phyloP scores from a whole-genome alignment of 805 yeast genomes.

The Metschnikowia gelsemii region DNA sequence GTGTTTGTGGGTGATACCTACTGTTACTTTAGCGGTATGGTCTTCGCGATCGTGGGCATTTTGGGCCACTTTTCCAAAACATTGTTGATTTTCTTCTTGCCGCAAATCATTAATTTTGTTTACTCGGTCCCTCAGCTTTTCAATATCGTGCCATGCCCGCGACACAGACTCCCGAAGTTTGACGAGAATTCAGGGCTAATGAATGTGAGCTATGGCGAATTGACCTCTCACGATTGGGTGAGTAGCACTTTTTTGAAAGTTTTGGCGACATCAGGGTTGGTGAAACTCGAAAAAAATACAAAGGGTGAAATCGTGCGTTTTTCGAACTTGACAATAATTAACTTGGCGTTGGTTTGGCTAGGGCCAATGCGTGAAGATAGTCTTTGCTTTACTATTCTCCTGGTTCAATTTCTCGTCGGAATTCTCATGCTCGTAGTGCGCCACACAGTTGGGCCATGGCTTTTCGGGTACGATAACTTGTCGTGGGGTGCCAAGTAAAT shows the following conservation, averaged over 20 bases:
- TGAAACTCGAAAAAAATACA: conserved; percentile 34
- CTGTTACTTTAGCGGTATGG: conserved; percentile 98
- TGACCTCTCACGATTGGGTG: conserved; percentile 29
- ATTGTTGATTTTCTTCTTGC: conserved; percentile 76
- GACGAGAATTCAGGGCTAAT: conserved; percentile 65
- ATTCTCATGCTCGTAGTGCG: conserved; percentile 64
- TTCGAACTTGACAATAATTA: conserved; percentile 86
- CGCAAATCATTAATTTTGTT: conserved; percentile 86
- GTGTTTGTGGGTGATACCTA: conserved; percentile 98
- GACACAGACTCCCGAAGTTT: conserved; percentile 88
- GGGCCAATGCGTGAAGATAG: conserved; percentile 89
- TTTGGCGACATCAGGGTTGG: conserved; percentile 50
- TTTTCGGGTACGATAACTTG: conserved; percentile 88
- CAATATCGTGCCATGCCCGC: conserved; percentile 85
- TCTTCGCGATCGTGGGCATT: conserved; percentile 94
- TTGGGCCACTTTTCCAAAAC: conserved; percentile 96
- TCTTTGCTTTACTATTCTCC: conserved; percentile 60
- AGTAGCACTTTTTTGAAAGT: conserved; percentile 36
- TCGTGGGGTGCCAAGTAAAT: conserved; percentile 40
- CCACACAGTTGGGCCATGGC: conserved; percentile 79
- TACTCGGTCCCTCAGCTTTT: conserved; percentile 93
- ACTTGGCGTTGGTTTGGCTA: conserved; percentile 74
- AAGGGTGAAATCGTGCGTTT: conserved; percentile 40
- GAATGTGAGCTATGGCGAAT: conserved; percentile 55
- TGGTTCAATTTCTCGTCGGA: conserved; percentile 66